These are phyloP conservation scores for Kernera saxatilis DNA, from an alignment of 345 rosid genomes.

Conservation along the genomic window DNA sequence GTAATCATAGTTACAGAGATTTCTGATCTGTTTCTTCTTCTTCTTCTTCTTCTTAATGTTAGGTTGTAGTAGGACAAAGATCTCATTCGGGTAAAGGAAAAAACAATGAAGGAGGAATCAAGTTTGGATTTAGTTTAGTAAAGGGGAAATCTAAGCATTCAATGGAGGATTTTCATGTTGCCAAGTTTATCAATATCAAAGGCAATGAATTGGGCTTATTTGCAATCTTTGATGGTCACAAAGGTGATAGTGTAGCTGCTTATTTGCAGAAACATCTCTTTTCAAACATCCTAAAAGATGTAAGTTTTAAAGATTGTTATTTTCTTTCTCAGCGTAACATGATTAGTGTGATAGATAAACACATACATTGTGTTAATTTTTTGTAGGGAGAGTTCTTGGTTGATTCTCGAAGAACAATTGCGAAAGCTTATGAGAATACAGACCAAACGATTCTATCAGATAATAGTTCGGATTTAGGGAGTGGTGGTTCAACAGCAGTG, in stretches of 20 bases:
- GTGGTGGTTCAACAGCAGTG: constrained; percentile 79
- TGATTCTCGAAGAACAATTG: constrained; percentile 52
- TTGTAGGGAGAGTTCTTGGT: constrained; percentile 63
- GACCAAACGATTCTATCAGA: constrained; percentile 59
- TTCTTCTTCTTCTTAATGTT: not conserved
- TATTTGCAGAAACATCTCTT: constrained; percentile 68
- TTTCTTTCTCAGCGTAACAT: not conserved
- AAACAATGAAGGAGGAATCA: constrained; percentile 40
- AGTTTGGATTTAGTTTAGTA: constrained; percentile 57
- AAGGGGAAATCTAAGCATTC: constrained; percentile 69
- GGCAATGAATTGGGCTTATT: constrained; percentile 64
- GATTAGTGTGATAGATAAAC: not conserved
- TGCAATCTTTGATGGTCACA: constrained; percentile 75
- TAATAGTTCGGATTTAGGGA: constrained; percentile 41
- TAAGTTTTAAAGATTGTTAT: constrained; percentile 10
- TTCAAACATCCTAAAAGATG: constrained; percentile 60
- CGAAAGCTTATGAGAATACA: constrained; percentile 62
- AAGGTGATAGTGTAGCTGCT: constrained; percentile 59
- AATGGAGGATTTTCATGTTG: constrained; percentile 81
- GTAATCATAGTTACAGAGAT: not conserved
- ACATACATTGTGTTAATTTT: not conserved
- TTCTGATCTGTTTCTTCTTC: not conserved
- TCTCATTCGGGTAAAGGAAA: constrained; percentile 57
- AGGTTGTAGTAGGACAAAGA: constrained; percentile 42
- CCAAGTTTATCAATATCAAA: constrained; percentile 45